Conservation (phyloP, 2,329 filamentous ascomycete species). For the Curvularia lunata region DNA sequence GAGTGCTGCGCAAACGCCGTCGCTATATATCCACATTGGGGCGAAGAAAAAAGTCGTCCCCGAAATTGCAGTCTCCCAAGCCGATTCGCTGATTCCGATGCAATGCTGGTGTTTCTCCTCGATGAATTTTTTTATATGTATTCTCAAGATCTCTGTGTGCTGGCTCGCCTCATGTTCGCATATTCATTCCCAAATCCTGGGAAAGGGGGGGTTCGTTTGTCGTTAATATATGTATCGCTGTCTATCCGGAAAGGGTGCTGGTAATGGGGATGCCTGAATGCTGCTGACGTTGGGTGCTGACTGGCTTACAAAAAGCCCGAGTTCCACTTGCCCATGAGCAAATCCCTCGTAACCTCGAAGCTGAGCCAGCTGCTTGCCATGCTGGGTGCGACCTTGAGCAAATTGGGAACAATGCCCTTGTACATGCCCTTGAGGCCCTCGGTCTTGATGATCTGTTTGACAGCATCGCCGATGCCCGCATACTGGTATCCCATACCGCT, state of each 20-base stretch:
- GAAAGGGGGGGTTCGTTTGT: not conserved
- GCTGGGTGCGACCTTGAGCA: conserved; percentile 95
- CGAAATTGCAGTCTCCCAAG: conserved; percentile 11
- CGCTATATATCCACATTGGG: conserved; percentile 18
- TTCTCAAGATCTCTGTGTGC: not conserved
- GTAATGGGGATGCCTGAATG: conserved; percentile 1
- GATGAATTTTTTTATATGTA: conserved; percentile 2
- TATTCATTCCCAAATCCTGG: not conserved
- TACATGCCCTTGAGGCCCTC: conserved; percentile 88
- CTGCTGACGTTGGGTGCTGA: conserved; percentile 1
- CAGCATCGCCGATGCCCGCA: conserved; percentile 81
- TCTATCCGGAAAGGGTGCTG: conserved; percentile 13
- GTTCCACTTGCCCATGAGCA: conserved; percentile 64
- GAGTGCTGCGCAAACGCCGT: conserved; percentile 11
- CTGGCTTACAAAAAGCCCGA: conserved; percentile 38
- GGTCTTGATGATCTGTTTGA: conserved; percentile 79
- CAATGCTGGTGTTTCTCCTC: conserved; percentile 20
- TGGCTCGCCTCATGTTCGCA: conserved; percentile 1
- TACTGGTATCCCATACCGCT: conserved; percentile 97
- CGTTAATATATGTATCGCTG: conserved; percentile 1
- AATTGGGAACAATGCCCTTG: conserved; percentile 93
- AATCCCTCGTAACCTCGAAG: conserved; percentile 91
- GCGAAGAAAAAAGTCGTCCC: not conserved
- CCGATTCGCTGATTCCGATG: conserved; percentile 20
- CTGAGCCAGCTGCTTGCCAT: conserved; percentile 99